Evolutionary conservation across 257 asterid genomes (phyloP), one percentile per base, ranked within the genome.

Genomic region (Solanum dulcamara): DNA sequence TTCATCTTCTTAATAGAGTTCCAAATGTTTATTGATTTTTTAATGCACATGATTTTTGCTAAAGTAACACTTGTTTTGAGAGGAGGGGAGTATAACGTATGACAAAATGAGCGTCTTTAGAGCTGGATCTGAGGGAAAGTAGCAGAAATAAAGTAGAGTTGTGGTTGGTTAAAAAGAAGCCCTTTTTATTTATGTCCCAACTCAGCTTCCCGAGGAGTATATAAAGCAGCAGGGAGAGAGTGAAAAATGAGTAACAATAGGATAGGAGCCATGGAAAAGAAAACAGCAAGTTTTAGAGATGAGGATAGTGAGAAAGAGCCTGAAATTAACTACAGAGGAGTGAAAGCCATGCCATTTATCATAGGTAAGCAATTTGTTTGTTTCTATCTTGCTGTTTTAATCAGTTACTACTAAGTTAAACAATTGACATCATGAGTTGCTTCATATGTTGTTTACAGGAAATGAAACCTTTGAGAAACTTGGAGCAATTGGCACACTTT

Each of bases 401-500:
- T 6, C 46, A 28, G 70, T 81, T n/a, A 80, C 4, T 60, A 80
- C 37, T 62, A 20, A 50, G 11, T 51, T 18, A 32, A 50, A 32
- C 50, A 24, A 0, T 79, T 60, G 38, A 1, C 13, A 15, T 72
- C 22, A 17, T 77, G 64, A 26, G 5, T 33, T 28, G 77, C 37
- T 80, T 68, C 8, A 42, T 22, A n/a, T 48, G 15, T 44, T 88
- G 28, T 33, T 70, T 37, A 10, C 53, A 93, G 97, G 97, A 11
- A 94, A 94, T 85, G 98, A 94, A 83, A 92, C 98, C 2, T 94
- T 94, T 84, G 97, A 94, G 92, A 94, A 94, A 87, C 92, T 94
- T 12, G 98, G 98, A 77, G 93, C 97, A 3, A 91, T 94, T n/a
- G 98, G 98, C 3, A 91, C 93, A 17, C 7, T 91, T 22, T 86